Percentiles rank a stretch among this genome's conserved stretches.
Evolutionary conservation across 352 stramenopile species (phyloP).

Genomic region (Pythium apleroticum): DNA sequence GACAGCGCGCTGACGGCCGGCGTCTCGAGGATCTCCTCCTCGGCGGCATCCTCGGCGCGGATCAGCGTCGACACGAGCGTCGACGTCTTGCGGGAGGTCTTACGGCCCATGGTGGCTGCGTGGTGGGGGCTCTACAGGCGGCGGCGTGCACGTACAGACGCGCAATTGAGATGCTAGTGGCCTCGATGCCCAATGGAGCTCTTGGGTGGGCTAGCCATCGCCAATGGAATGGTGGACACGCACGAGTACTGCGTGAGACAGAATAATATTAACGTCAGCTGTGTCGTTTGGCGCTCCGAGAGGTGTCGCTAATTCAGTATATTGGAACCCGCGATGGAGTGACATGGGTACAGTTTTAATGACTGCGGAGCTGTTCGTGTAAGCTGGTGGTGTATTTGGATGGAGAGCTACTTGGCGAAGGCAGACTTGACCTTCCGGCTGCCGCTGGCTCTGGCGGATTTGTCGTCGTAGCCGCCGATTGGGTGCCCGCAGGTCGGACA

Average conservation of each 20-base stretch:
- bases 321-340: not conserved
- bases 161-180: too few relatives aligned
- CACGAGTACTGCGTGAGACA: conserved; percentile 27
- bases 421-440: conserved; percentile 18
- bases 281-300: conserved; percentile 6
- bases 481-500: conserved; percentile 29
- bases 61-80: conserved; percentile 56
- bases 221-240: not conserved
- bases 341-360: not conserved
- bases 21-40: conserved; percentile 85
- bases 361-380: too few relatives aligned
- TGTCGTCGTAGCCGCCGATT: conserved; percentile 31
- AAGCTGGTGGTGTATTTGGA: too few relatives aligned
- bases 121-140: not conserved
- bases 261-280: conserved; percentile 19
- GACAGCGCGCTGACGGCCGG: conserved; percentile 60
- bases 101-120: conserved; percentile 24
- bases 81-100: conserved; percentile 23
- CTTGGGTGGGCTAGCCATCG: conserved; percentile 24
- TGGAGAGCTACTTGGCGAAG: not conserved
- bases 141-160: too few relatives aligned
- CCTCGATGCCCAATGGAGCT: not conserved
- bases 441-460: conserved; percentile 1
- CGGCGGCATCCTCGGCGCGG: conserved; percentile 65
- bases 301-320: conserved; percentile 14